A percentile compares a stretch with the other conserved stretches of the same genome.
Evolutionary conservation across 352 stramenopile species (phyloP).

Genomic region (Phytophthora palmivora): DNA sequence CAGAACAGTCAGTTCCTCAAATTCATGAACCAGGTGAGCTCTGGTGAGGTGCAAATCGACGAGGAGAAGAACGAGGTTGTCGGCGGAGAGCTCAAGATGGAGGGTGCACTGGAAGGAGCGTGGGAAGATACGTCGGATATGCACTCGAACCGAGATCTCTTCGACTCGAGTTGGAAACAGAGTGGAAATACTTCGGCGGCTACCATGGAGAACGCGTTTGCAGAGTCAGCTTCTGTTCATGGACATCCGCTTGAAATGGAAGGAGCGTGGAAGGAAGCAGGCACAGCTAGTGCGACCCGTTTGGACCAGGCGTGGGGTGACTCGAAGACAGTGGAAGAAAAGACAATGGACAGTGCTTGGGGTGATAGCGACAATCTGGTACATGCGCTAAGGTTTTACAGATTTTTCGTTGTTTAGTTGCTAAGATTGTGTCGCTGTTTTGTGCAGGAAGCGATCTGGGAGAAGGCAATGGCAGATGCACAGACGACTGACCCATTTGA

Average conservation of each 20-base stretch:
- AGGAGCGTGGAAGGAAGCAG: slow-evolving; percentile 49
- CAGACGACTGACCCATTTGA: slow-evolving; percentile 79
- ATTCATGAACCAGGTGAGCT: slow-evolving; percentile 87
- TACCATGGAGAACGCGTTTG: slow-evolving; percentile 66
- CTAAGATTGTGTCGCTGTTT: slow-evolving; percentile 7
- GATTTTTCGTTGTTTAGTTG: background rate
- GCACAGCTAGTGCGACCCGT: slow-evolving; percentile 29
- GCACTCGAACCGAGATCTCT: slow-evolving; percentile 67
- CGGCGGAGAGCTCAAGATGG: slow-evolving; percentile 42
- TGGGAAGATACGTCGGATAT: slow-evolving; percentile 60
- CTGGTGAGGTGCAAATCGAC: slow-evolving; percentile 76
- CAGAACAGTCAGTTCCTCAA: slow-evolving; percentile 89
- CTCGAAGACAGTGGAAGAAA: slow-evolving; percentile 53
- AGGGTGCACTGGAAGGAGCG: slow-evolving; percentile 70
- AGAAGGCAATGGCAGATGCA: slow-evolving; percentile 79
- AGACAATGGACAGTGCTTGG: slow-evolving; percentile 68
- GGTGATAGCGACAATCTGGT: slow-evolving; percentile 65
- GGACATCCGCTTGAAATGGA: slow-evolving; percentile 34
- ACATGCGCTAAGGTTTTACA: slow-evolving; percentile 15
- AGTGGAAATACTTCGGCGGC: slow-evolving; percentile 36
- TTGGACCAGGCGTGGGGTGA: slow-evolving; percentile 63
- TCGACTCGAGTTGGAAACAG: slow-evolving; percentile 60
- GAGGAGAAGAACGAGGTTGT: slow-evolving; percentile 81
- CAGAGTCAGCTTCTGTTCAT: slow-evolving; percentile 32
- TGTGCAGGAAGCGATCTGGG: slow-evolving; percentile 71